Percentiles rank a stretch among this genome's conserved stretches.
phyloP scores from a whole-genome alignment of 805 yeast species.

The Candida sakaeoensis region DNA sequence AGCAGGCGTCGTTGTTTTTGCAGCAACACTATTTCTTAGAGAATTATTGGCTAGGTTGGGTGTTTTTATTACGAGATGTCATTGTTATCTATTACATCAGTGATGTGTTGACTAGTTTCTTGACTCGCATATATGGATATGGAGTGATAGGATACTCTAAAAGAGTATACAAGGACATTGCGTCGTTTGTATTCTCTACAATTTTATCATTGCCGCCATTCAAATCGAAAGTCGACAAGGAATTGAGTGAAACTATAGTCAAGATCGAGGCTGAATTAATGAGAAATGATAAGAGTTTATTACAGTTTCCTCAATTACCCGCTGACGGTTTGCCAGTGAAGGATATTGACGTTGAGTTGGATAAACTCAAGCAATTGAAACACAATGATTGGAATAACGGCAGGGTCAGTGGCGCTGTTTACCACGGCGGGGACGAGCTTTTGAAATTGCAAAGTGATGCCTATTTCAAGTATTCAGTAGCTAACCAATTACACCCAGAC shows the following conservation, averaged over 20 bases:
- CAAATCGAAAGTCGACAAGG: slow-evolving; percentile 53
- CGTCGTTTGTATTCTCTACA: slow-evolving; percentile 21
- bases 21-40: background rate
- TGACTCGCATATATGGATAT: slow-evolving; percentile 27
- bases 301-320: slow-evolving; percentile 55
- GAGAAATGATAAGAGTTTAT: slow-evolving; percentile 44
- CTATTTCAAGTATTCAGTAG: slow-evolving; percentile 71
- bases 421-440: slow-evolving; percentile 88
- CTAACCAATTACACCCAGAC: slow-evolving; percentile 96
- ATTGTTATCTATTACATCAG: slow-evolving; percentile 15
- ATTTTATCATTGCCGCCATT: slow-evolving; percentile 51
- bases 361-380: slow-evolving; percentile 45
- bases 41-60: slow-evolving; percentile 1
- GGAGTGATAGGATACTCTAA: slow-evolving; percentile 34
- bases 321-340: slow-evolving; percentile 48
- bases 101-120: slow-evolving; percentile 8
- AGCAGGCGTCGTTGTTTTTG: background rate
- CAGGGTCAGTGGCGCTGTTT: slow-evolving; percentile 89
- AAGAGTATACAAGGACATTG: slow-evolving; percentile 11
- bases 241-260: slow-evolving; percentile 46
- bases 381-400: slow-evolving; percentile 85
- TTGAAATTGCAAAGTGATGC: slow-evolving; percentile 73
- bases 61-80: slow-evolving; percentile 16
- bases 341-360: slow-evolving; percentile 49
- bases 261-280: slow-evolving; percentile 58